These are phyloP conservation scores for Candida nitratophila DNA, from an alignment of 805 yeast species.

Conservation along the genomic window DNA sequence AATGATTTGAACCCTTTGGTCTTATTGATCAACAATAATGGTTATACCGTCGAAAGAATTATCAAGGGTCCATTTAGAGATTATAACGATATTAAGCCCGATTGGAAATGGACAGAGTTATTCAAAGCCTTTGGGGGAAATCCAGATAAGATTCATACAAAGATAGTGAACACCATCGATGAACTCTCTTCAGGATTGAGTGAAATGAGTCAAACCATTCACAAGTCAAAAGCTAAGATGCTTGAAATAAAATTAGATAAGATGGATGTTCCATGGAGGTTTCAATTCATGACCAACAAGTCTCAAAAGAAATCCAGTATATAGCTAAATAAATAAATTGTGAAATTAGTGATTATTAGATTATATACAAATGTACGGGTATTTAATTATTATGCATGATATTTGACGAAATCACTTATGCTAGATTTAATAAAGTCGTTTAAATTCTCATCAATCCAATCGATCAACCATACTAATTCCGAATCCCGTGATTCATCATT, in stretches of 20 bases:
- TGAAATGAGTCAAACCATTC: slow-evolving; percentile 24
- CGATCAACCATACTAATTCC: not conserved
- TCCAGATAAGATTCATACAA: slow-evolving; percentile 25
- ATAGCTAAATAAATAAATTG: not conserved
- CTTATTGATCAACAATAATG: slow-evolving; percentile 42
- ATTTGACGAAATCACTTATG: slow-evolving; percentile 25
- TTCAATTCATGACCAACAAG: slow-evolving; percentile 16
- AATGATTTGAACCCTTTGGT: slow-evolving; percentile 34
- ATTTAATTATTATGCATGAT: slow-evolving; percentile 15
- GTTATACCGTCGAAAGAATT: slow-evolving; percentile 45
- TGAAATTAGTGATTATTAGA: not conserved
- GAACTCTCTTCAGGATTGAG: slow-evolving; percentile 29
- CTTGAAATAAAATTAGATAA: slow-evolving; percentile 52
- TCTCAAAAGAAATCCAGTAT: too few species aligned
- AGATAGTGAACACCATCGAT: slow-evolving; percentile 28
- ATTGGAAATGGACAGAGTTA: slow-evolving; percentile 62
- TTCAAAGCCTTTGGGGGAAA: slow-evolving; percentile 58
- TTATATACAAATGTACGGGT: not conserved
- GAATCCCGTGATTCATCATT: not conserved
- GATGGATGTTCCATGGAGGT: slow-evolving; percentile 57
- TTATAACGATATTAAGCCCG: slow-evolving; percentile 40
- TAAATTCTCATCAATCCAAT: slow-evolving; percentile 17
- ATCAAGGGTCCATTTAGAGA: slow-evolving; percentile 42
- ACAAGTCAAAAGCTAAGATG: slow-evolving; percentile 37
- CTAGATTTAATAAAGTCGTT: slow-evolving; percentile 24